Evolutionary conservation across 495 filamentous ascomycete genomes (phyloP), one percentile per base, ranked within the genome.

Genomic region (Chaetomium fimeti): DNA sequence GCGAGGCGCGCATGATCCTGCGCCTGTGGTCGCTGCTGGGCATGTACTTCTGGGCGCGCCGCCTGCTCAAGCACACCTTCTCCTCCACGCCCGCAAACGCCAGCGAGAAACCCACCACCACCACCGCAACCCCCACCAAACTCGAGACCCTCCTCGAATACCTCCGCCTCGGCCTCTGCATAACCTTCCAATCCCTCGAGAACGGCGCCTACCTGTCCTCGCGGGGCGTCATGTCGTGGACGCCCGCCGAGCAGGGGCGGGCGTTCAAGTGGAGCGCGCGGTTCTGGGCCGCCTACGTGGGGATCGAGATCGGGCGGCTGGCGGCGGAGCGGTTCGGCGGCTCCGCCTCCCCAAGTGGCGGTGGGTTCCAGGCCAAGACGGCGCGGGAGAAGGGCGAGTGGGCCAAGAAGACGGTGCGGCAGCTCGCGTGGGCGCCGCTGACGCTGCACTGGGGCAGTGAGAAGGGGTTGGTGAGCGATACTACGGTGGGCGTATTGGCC

Each of bases 401-500:
- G 84, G 75, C 69, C 63, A 79, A 69, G 65, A 78, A 76, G 62
- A 57, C 84, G 54, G 66, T 76, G 20, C 69, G 77, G 40, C 84
- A 85, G 67, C 66, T 79, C 62, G 84, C 84, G 32, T 86, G 79
- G 78, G 82, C 83, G 36, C 84, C 83, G 63, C 71, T 86, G 61
- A 86, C 84, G 47, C 72, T 96, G 29, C 93, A 97, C 79, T 97
- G 90, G 90, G 89, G 90, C 70, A 70, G 87, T 20, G 88, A 91
- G 74, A 78, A 85, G 61, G 91, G 91, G 0, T 69, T 87, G 15
- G 72, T 90, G 55, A 75, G 78, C 59, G 87, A 89, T 51, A 70
- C 75, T 40, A 76, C 75, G 58, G 78, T 96, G 42, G 90, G 87
- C 0, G 71, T 86, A 59, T 78, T 92, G 32, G 90, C 86, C 16